These are phyloP conservation scores for Collybiopsis luxurians DNA, from an alignment of 768 basidiomycete species.

Conservation along the genomic window DNA sequence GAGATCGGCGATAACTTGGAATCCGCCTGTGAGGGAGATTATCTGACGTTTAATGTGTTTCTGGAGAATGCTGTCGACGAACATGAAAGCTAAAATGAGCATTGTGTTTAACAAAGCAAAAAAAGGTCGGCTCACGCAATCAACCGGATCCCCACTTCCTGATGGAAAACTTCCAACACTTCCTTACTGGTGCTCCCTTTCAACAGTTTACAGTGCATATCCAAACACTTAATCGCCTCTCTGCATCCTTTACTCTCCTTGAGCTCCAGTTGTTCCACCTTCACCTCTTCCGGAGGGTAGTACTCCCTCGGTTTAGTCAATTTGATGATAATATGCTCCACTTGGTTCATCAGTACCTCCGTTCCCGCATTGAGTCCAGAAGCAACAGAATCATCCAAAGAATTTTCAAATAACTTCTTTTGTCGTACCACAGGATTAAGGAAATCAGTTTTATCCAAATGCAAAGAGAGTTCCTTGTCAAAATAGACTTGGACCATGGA, in stretches of 20 bases:
- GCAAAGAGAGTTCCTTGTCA: constrained; percentile 89
- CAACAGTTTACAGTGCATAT: constrained; percentile 87
- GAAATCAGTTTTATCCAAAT: constrained; percentile 93
- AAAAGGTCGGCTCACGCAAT: constrained; percentile 56
- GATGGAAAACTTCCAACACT: constrained; percentile 96
- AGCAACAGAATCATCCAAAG: constrained; percentile 91
- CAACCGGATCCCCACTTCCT: constrained; percentile 91
- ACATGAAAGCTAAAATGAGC: neutral
- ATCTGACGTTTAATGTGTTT: constrained; percentile 98
- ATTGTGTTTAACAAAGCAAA: too few relatives aligned
- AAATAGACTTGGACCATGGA: constrained; percentile 98
- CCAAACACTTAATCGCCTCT: constrained; percentile 87
- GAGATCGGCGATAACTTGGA: constrained; percentile 94
- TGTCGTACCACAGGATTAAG: constrained; percentile 90
- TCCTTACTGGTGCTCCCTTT: constrained; percentile 95
- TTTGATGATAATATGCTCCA: constrained; percentile 88
- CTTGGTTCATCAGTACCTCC: constrained; percentile 94
- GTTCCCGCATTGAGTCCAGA: constrained; percentile 93
- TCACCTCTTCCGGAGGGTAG: constrained; percentile 77
- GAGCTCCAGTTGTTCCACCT: constrained; percentile 59
- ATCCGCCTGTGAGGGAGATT: constrained; percentile 90
- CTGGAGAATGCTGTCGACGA: constrained; percentile 74
- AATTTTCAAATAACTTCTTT: constrained; percentile 94
- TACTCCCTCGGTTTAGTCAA: constrained; percentile 85
- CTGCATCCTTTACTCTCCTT: constrained; percentile 83